Base-by-base conservation (phyloP, 768 basidiomycete genomes). In the Serendipita vermifera region DNA sequence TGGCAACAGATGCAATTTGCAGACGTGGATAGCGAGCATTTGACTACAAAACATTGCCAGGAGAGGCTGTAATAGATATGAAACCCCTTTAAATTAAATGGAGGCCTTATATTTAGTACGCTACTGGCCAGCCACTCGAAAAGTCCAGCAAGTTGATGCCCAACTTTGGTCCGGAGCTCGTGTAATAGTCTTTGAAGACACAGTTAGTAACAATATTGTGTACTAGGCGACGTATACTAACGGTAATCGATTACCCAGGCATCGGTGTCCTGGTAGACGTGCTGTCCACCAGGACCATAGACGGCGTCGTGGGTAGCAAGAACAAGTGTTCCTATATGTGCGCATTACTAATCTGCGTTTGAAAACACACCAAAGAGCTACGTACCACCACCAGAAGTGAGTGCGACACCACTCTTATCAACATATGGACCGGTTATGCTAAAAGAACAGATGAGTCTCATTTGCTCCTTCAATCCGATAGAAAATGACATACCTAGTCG, bases 261-360 rank as follows among this genome's bases (percentile, higher is more conserved):
- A 60, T 77, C 75, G 2, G 24, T 58, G 60, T 79, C 78, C 35
- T 24, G 9, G 32, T 22, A 55, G 35, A 61, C 26, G 59, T 77
- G 75, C 63, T 79, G 77, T 11, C 78, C 78, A 39, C 79, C 79
- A 51, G 79, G 78, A 0, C 79, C 78, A 55, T 27, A 26, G 15
- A 39, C 38, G 15, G 33, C 40, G 15, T 41, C 57, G n/a, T 58
- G 57, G 3, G 54, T 29, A 5, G 54, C 13, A 11, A 58, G 51
- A 5, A 58, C 35, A 5, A 40, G 13, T 15, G 38, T 33, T 14
- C 33, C 40, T 32, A 51, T 4, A 17, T 38, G 20, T 46, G 20
- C 57, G 29, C n/a, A 62, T 67, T 33, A 76, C 32, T 60, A 66
- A 38, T 69, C 76, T n/a, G n/a, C n/a, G n/a, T n/a, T n/a, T n/a